Base-by-base conservation (phyloP, 2,329 filamentous ascomycete species). In the Fusarium dimerum region DNA sequence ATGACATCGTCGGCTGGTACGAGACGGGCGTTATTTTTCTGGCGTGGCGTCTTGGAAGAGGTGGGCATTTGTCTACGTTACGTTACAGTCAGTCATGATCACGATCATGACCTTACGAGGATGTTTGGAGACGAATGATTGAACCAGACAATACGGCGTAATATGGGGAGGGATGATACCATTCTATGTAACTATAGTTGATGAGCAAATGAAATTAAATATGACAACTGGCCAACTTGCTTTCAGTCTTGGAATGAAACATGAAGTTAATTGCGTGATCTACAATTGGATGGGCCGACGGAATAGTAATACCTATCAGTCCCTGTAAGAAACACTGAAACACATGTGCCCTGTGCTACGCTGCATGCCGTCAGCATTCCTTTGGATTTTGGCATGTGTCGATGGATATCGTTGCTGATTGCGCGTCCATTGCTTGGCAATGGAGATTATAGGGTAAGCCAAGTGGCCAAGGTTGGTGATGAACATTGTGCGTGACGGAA, bases 1-100 rank as follows among this genome's bases (percentile, higher is more conserved):
- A 26, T 36, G 44, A 59, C 62, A 59, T 65, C 61, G 45, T 60
- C 65, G 64, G 64, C 64, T 63, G 62, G 64, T 50, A 64, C 61
- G 56, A 55, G 59, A 61, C 62, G 60, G 61, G 48, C 20, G 47
- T 48, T 55, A 44, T 44, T 41, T 46, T 55, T 52, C 47, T 52
- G 52, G 57, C 57, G 48, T 44, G 54, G 57, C 48, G 60, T 61
- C 62, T 60, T 48, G 48, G 9, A 10, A 36, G 10, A 11, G 32
- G 10, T 36, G 13, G 10, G 32, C 13, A 36, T 36, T 36, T 5
- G 32, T 11, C 10, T 12, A 36, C 10, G 32, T 12, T 36, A 12
- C 10, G 10, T 36, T 36, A 36, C 32, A 36, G 32, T 36, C 32
- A 36, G 32, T 36, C 32, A 36, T 36, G 13, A 36, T 36, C 32